Percentiles rank a stretch among this genome's conserved stretches.
phyloP scores from a whole-genome alignment of 352 stramenopile species.

The Blastocystis sp. region DNA sequence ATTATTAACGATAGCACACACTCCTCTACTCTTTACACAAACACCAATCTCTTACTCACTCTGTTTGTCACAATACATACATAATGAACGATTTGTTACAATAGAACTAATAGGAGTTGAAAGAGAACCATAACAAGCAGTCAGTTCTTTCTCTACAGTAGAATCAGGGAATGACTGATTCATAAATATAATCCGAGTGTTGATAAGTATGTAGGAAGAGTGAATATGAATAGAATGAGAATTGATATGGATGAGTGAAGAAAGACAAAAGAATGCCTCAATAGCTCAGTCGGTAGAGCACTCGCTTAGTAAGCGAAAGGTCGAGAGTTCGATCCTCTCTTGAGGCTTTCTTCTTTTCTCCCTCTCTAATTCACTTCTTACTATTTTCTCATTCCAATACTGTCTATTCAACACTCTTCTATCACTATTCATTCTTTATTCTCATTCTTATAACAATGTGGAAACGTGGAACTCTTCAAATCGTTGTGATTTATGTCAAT shows the following conservation, averaged over 20 bases:
- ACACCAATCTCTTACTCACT: not conserved
- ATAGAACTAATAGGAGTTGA: not conserved
- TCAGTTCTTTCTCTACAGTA: not conserved
- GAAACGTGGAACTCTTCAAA: too few species aligned
- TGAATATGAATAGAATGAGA: not conserved
- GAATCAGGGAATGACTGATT: not conserved
- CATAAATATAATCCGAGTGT: not conserved
- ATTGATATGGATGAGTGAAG: not conserved
- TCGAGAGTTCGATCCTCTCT: conserved; percentile 9
- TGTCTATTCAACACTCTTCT: not conserved
- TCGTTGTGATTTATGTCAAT: too few species aligned
- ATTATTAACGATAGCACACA: not conserved
- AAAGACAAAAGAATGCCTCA: not conserved
- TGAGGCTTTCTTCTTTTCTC: not conserved
- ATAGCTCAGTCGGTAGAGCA: conserved; percentile 42
- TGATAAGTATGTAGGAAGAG: not conserved
- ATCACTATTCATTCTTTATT: not conserved
- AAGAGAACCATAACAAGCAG: not conserved
- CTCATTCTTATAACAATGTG: not conserved
- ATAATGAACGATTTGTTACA: not conserved
- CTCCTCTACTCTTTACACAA: not conserved
- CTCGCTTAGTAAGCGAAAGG: conserved; percentile 60
- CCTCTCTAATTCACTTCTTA: not conserved
- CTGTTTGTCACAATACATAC: not conserved
- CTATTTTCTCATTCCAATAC: not conserved